Conservation (phyloP, 2,329 filamentous ascomycete genomes). For the Fusarium sp. region DNA sequence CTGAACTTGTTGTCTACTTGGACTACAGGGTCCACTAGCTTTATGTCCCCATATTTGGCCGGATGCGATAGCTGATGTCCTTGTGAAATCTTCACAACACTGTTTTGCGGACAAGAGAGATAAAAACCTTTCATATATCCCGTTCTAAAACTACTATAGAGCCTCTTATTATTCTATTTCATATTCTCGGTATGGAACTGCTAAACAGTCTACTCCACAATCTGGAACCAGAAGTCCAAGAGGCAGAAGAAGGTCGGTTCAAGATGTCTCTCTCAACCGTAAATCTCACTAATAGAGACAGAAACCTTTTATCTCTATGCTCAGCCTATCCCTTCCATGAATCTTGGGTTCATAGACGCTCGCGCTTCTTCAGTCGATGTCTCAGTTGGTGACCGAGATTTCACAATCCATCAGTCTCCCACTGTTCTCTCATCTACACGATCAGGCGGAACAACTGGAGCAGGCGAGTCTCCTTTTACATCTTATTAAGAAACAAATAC, state of each 20-base stretch:
- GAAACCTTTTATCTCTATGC: slow-evolving; percentile 92
- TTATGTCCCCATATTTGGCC: background rate
- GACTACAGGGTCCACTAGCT: background rate
- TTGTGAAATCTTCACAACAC: background rate
- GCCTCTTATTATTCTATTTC: no score
- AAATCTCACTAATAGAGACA: slow-evolving; percentile 53
- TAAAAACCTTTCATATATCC: background rate
- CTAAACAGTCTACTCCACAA: slow-evolving; percentile 45
- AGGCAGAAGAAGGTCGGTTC: slow-evolving; percentile 61
- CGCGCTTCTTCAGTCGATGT: slow-evolving; percentile 74
- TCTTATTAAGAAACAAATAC: slow-evolving; percentile 1
- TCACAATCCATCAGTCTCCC: slow-evolving; percentile 85
- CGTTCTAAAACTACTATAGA: background rate
- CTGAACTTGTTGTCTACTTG: background rate
- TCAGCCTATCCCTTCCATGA: slow-evolving; percentile 76
- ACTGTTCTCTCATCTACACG: slow-evolving; percentile 82
- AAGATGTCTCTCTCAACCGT: background rate
- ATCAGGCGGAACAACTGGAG: slow-evolving; percentile 68
- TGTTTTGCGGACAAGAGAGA: background rate
- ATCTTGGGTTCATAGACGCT: slow-evolving; percentile 87
- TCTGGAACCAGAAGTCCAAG: slow-evolving; percentile 60
- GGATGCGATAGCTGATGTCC: background rate
- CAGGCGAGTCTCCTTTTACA: slow-evolving; percentile 53
- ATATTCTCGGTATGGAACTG: slow-evolving; percentile 24
- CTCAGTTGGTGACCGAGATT: slow-evolving; percentile 75